Base-by-base conservation (phyloP, 805 yeast genomes). In the Priceomyces carsonii region DNA sequence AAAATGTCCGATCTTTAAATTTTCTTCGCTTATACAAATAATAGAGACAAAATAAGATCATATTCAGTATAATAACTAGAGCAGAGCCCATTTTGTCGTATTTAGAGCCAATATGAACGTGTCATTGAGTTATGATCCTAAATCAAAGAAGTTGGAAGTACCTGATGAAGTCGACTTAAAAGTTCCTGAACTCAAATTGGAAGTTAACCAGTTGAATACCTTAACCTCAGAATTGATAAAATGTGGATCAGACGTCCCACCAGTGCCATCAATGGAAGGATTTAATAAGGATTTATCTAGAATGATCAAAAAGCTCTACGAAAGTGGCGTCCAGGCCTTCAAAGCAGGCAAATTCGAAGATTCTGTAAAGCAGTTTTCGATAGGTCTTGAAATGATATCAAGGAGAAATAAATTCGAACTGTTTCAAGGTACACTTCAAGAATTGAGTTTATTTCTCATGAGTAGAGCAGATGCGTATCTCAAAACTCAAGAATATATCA, bases 391-490 rank as follows among this genome's bases (percentile, higher is more conserved):
- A 36, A 74, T 82, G 73, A 77, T 83, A 10, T 57, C 69, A 30
- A 79, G 82, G 47, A 72, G 93, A 58, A 75, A 82, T 26, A 80
- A 82, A 53, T 83, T 82, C 63, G 93, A 85, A 52, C 68, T 83
- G 4, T 85, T 85, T 56, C 88, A 79, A 42, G 71, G 82, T 10
- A 82, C 85, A 18, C 56, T 84, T 32, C 85, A 80, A 54, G 93
- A 85, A 54, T 58, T 82, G 32, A 71, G 77, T 27, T 71, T 80
- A 46, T 76, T 84, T 53, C 59, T 85, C 35, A 79, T 80, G 69
- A 80, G 85, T 33, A 70, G 90, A 43, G 75, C 86, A 17, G 95
- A 85, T 51, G 80, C 89, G 0, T 69, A 76, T 45, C 62, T 83
- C 51, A 68, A 79, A 55, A 61, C 69, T 34, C 70, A 75, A 26